Conservation (phyloP, 2,329 filamentous ascomycete genomes). For the Exophiala bonariae region DNA sequence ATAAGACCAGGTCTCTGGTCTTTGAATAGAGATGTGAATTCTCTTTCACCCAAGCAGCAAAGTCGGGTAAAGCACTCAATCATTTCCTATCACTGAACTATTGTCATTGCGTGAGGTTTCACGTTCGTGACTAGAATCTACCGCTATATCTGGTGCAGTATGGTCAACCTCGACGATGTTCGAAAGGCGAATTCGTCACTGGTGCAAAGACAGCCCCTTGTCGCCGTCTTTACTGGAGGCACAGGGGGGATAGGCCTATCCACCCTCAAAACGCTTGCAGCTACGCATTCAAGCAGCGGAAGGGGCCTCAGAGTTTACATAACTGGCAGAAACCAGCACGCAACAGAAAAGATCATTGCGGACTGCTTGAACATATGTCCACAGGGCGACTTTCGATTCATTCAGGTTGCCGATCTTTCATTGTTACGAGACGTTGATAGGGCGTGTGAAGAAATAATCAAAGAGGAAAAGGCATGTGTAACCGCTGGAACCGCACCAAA, state of each 20-base stretch:
- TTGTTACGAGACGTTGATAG: conserved; percentile 51
- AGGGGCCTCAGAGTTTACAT: conserved; percentile 34
- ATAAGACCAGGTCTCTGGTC: too few species aligned
- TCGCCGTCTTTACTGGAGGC: conserved; percentile 18
- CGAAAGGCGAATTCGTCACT: conserved; percentile 8
- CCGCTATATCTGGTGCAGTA: neutral
- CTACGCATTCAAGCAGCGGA: conserved; percentile 8
- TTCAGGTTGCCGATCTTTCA: conserved; percentile 44
- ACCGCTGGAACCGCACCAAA: neutral
- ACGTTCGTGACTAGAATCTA: too few species aligned
- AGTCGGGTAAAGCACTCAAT: too few species aligned
- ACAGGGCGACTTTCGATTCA: conserved; percentile 47
- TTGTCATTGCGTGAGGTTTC: too few species aligned
- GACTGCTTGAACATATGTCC: conserved; percentile 45
- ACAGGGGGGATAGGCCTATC: conserved; percentile 15
- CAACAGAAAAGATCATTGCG: conserved; percentile 30
- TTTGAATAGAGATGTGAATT: too few species aligned
- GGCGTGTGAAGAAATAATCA: conserved; percentile 51
- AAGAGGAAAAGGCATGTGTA: conserved; percentile 44
- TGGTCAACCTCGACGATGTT: conserved; percentile 9
- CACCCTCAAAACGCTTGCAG: conserved; percentile 5
- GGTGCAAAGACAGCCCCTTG: conserved; percentile 5
- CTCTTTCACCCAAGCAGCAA: too few species aligned
- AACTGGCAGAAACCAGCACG: conserved; percentile 30
- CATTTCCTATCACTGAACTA: too few species aligned